These are phyloP conservation scores for Triticum urartu DNA, from an alignment of 176 grass and related monocot species.

Conservation along the genomic window DNA sequence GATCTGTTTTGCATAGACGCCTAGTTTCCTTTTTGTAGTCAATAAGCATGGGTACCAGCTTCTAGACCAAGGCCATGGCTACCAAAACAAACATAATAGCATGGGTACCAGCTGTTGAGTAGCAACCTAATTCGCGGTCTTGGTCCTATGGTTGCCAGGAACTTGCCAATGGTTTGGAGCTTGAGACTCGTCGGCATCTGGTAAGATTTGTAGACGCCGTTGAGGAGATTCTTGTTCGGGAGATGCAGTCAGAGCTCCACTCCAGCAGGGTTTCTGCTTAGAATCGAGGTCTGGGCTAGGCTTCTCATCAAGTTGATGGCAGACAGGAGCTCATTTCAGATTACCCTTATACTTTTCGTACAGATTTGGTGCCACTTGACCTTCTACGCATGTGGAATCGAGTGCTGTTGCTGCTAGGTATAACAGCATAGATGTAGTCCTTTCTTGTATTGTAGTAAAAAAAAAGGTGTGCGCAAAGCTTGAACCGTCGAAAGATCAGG, in stretches of 20 bases:
- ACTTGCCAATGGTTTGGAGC: conserved; percentile 65
- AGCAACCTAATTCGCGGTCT: background rate
- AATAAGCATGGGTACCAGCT: background rate
- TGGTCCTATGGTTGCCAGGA: conserved; percentile 43
- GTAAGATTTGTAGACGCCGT: conserved; percentile 65
- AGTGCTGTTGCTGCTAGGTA: background rate
- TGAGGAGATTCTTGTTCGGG: conserved; percentile 70
- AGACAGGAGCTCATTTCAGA: background rate
- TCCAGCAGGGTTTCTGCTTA: background rate
- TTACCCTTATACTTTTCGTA: background rate
- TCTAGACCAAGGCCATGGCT: background rate
- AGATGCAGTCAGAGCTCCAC: conserved; percentile 51
- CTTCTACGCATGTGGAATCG: background rate
- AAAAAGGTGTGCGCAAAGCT: background rate
- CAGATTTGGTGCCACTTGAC: background rate
- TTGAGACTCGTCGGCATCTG: conserved; percentile 57
- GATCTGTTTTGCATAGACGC: background rate
- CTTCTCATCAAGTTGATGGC: background rate
- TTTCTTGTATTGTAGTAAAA: background rate
- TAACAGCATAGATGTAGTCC: background rate
- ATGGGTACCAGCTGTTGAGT: background rate
- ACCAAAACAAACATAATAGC: background rate
- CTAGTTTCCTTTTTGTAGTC: background rate
- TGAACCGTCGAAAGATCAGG: background rate
- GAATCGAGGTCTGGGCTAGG: background rate